Evolutionary conservation across 2,329 filamentous ascomycete genomes (phyloP), one percentile per base, ranked within the genome.

Genomic region (Endocalyx cinctus): DNA sequence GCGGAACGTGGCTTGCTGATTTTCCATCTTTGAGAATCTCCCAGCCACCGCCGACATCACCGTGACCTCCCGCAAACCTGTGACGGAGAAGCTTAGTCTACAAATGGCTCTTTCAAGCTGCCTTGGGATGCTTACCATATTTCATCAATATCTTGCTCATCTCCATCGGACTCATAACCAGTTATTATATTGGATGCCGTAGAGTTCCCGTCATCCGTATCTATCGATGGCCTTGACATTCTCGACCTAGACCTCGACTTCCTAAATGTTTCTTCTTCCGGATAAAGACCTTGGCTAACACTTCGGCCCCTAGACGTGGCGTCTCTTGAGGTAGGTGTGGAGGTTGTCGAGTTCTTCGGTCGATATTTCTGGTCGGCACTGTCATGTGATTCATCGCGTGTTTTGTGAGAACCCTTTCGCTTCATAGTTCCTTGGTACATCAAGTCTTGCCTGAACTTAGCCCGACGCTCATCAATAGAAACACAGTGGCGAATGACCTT

Each of bases 31-130:
- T 56, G 0, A 75, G 60, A 4, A 72, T 62, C 31, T 75, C 73
- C 84, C 84, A 88, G 0, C 85, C 85, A 8, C 85, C 85, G 2
- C 85, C 85, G 18, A 89, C 78, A 42, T 90, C 85, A 2, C 77
- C 85, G 42, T 94, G 86, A 10, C 81, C 79, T 7, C 86, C 86
- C 0, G 84, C 70, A 48, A 92, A 92, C 54, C 54, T 51, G 15
- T 38, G 19, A 29, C 8, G 11, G n/a, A 11, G 8, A 33, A 43
- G 42, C 43, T 33, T 17, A 29, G 8, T 15, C 15, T 17, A 8
- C 5, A 31, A 27, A 27, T 17, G 27, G 17, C 2, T 14, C 3
- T 4, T 10, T 13, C 10, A 12, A 10, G 8, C 17, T 25, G 10
- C 3, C 3, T 32, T 5, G 2, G 10, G 19, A 17, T 19, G 33